Conservation (phyloP, 257 asterid genomes). For the Gentiana straminea region DNA sequence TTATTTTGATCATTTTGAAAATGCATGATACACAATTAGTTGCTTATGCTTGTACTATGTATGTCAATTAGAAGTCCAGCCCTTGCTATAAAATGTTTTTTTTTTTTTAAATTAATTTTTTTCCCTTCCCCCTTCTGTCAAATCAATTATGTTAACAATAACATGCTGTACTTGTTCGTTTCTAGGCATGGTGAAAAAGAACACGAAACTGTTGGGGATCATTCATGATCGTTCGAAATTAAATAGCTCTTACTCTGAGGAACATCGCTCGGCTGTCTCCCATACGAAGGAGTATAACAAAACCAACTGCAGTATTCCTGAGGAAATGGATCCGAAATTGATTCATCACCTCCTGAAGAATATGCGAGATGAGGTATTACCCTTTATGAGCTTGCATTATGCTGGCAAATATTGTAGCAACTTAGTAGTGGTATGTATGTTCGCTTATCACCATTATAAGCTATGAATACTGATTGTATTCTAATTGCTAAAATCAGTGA, state of each 20-base stretch:
- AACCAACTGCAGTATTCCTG: constrained; percentile 23
- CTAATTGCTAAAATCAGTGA: no score
- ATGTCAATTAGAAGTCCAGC: no score
- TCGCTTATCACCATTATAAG: no score
- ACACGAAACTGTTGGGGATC: constrained; percentile 27
- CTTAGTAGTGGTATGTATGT: no score
- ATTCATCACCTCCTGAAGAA: constrained; percentile 57
- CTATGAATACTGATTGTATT: no score
- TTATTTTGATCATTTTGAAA: no score
- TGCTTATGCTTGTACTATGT: no score
- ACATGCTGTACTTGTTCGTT: constrained; percentile 6
- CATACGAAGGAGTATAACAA: constrained; percentile 40
- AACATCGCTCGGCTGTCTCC: constrained; percentile 44
- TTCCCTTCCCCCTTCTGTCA: no score
- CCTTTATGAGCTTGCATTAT: constrained; percentile 2
- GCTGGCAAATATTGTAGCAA: background rate
- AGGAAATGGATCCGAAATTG: constrained; percentile 44
- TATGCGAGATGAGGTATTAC: constrained; percentile 68
- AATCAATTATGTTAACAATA: no score
- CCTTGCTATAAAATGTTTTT: no score
- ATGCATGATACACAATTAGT: no score
- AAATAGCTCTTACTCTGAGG: constrained; percentile 28
- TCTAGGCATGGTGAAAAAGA: constrained; percentile 77
- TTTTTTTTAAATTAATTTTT: no score
- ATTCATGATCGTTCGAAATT: constrained; percentile 45